Base-by-base conservation (phyloP, 805 yeast species). In the Phaffomyces thermotolerans region DNA sequence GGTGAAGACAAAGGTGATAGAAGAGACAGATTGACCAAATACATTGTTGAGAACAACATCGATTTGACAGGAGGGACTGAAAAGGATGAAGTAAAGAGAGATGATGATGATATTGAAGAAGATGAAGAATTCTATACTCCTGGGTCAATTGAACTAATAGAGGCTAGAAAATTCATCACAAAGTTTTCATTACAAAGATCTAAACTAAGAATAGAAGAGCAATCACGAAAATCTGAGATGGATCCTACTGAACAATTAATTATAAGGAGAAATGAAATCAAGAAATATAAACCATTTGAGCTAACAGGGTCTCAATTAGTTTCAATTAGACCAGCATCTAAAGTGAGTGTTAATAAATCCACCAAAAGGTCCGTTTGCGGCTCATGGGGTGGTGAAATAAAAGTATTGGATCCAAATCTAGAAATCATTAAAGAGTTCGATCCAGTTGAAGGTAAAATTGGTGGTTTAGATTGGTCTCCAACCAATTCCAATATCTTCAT, bases 101-200 rank as follows among this genome's bases (percentile, higher is more conserved):
- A 44, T 9, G 37, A 12, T 23, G 40, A n/a, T 14, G 60, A 48
- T 2, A 68, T 59, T 7, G 73, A 62, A 1, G 72, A 63, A 1
- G 79, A 85, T 13, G 95, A 82, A 40, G 95, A 88, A 47, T 89
- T 84, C 56, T 88, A 79, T 55, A 88, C 96, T 0, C 95, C 95
- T 0, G 96, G 95, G 0, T 62, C 74, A 0, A 65, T 63, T 4
- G 75, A 69, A 6, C 60, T 90, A 9, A 63, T 71, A 8, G 64
- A 68, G 2, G 71, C 78, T 0, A 69, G 98, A 41, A 58, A 63
- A 32, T 47, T 51, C 3, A 67, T 90, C 0, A 73, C 88, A 0
- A 47, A 62, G 6, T 64, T 62, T 43, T 81, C 95, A 0, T 52
- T 84, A 3, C 36, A 43, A 1, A 60, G 60, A 18, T 74, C 91